A percentile compares a stretch with the other conserved stretches of the same genome.
Evolutionary conservation across 768 basidiomycete genomes (phyloP).

Genomic region (Mycena indigotica): DNA sequence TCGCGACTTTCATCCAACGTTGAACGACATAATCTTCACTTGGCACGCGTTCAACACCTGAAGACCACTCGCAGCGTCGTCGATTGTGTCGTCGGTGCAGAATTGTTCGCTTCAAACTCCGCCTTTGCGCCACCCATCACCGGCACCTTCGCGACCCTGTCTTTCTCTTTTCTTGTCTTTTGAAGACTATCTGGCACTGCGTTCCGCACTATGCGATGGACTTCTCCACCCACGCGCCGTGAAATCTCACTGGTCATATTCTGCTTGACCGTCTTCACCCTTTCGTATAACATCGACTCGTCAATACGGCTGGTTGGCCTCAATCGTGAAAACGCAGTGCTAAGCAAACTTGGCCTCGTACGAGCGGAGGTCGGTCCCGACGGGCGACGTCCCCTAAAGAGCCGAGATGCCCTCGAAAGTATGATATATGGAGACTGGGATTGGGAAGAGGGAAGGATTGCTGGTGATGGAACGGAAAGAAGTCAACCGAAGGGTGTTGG

Average conservation of each 20-base stretch:
- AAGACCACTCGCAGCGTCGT: no score
- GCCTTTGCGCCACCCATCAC: no score
- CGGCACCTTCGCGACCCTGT: background rate
- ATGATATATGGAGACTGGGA: constrained; percentile 71
- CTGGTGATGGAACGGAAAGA: constrained; percentile 55
- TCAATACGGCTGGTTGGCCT: constrained; percentile 57
- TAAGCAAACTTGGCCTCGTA: constrained; percentile 42
- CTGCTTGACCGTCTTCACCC: constrained; percentile 62
- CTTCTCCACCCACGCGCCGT: constrained; percentile 67
- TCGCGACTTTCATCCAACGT: no score
- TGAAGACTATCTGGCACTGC: no score
- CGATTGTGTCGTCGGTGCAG: no score
- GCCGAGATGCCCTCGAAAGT: constrained; percentile 60
- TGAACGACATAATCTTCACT: no score
- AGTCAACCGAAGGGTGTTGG: constrained; percentile 45
- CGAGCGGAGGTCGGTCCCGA: constrained; percentile 43
- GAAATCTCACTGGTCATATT: constrained; percentile 72
- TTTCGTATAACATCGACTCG: constrained; percentile 75
- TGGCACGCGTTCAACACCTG: no score
- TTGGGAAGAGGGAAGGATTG: constrained; percentile 63
- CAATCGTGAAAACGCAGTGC: constrained; percentile 42
- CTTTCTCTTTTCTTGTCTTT: background rate
- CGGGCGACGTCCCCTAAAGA: constrained; percentile 51
- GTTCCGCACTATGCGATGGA: constrained; percentile 64
- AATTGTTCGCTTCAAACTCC: no score